Evolutionary conservation across 177 flowering plant genomes (phyloP).

Genomic region (Vitis hybrid): DNA sequence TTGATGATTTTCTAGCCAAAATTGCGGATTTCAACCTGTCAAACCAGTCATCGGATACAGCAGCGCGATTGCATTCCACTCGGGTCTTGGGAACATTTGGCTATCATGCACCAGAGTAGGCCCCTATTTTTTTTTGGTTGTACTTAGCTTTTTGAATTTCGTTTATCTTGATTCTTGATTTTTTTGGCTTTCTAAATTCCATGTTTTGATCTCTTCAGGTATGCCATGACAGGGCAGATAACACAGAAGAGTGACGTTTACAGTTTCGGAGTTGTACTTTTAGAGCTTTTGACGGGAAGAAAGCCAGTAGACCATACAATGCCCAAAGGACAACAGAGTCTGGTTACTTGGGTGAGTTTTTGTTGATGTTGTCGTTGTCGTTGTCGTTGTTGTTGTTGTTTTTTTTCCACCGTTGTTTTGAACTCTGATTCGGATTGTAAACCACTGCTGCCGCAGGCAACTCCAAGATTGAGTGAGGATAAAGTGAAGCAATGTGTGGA

Average conservation of each 20-base stretch:
- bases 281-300: constrained; percentile 80
- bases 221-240: constrained; percentile 90
- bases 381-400: no score
- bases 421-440: background rate
- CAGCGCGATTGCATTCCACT: constrained; percentile 79
- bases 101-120: constrained; percentile 84
- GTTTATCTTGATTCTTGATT: background rate
- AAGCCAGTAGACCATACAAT: constrained; percentile 89
- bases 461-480: constrained; percentile 84
- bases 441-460: constrained; percentile 44
- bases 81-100: constrained; percentile 86
- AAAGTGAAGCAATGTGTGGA: constrained; percentile 85
- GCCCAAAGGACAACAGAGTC: constrained; percentile 91
- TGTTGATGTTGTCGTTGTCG: background rate
- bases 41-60: constrained; percentile 69
- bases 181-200: background rate
- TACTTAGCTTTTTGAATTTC: background rate
- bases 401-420: background rate
- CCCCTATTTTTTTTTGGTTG: background rate
- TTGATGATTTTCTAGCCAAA: constrained; percentile 62
- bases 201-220: constrained; percentile 32
- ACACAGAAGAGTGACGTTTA: constrained; percentile 85
- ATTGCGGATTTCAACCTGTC: constrained; percentile 70
- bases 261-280: constrained; percentile 85
- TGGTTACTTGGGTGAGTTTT: constrained; percentile 76